Evolutionary conservation across 768 basidiomycete species (phyloP), one percentile per base, ranked within the genome.

Genomic region (Macrolepiota fuliginosa): DNA sequence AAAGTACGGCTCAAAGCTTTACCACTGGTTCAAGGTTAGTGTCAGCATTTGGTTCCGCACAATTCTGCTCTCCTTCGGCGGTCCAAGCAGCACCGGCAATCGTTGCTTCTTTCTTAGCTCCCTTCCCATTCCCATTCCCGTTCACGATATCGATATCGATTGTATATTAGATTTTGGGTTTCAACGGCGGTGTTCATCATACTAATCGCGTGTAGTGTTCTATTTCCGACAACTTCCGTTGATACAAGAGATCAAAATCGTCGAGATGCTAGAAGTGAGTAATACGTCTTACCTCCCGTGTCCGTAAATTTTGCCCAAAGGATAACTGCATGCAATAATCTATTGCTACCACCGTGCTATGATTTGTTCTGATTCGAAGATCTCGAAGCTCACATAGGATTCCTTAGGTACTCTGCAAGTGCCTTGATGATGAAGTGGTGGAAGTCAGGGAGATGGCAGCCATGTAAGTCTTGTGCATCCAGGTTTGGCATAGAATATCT

Each of bases 361-460:
- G 27, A 15, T 22, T 37, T 52, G 12, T 36, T 15, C 45, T 17
- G 25, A 4, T 54, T 54, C 19, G 2, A 10, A 45, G 7, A 19
- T 27, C 9, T 37, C 22, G 22, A 12, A 57, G 49, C 50, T 58
- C 24, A 58, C 47, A n/a, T 40, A 22, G 22, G 24, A 15, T n/a
- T 37, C 58, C 12, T 46, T 36, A 92, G 87, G 88, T 92, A 37
- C 77, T 96, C 3, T 91, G 90, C 65, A 79, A 85, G 68, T 93
- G 92, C 65, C 75, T 96, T 27, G 87, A 91, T 65, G 94, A 96
- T 70, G 91, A 93, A 64, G 87, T 93, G 15, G 86, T 92, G 9
- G 94, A 96, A 76, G 94, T 96, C 19, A 82, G 94, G 45, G 91
- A 94, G 74, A 93, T 91, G 85, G 92, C 92, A 22, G 90, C 91